These are phyloP conservation scores for Fusarium praegraminearum DNA, from an alignment of 2,329 filamentous ascomycete genomes.

Conservation along the genomic window DNA sequence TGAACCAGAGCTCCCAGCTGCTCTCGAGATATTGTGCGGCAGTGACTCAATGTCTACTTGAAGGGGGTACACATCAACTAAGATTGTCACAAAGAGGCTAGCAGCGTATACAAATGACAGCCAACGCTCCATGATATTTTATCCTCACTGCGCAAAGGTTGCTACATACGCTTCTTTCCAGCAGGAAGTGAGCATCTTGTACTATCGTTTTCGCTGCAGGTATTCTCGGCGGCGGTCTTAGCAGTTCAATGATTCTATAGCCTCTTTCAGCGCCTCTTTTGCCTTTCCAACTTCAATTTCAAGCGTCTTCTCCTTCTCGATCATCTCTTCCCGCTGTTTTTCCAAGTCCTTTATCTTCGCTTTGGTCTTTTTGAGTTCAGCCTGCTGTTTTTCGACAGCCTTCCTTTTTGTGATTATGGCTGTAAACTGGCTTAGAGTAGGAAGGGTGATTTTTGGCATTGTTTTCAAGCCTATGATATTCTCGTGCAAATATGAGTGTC, in stretches of 20 bases:
- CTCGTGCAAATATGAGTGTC: too few species aligned
- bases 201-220: accelerated
- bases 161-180: too few species aligned
- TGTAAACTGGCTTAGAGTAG: background rate
- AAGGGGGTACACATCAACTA: background rate
- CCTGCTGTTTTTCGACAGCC: background rate
- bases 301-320: background rate
- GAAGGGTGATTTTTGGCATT: background rate
- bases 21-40: background rate
- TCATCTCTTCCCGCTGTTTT: background rate
- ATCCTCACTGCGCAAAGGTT: background rate
- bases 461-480: too few species aligned
- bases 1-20: background rate
- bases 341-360: background rate
- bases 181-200: too few species aligned
- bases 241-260: background rate
- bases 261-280: background rate
- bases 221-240: background rate
- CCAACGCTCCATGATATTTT: background rate
- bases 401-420: background rate
- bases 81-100: accelerated
- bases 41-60: accelerated
- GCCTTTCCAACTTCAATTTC: background rate
- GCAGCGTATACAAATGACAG: background rate
- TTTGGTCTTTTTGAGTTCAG: background rate